These are phyloP conservation scores for Carex arenaria DNA, from an alignment of 202 grass and related monocot species.

Conservation along the genomic window DNA sequence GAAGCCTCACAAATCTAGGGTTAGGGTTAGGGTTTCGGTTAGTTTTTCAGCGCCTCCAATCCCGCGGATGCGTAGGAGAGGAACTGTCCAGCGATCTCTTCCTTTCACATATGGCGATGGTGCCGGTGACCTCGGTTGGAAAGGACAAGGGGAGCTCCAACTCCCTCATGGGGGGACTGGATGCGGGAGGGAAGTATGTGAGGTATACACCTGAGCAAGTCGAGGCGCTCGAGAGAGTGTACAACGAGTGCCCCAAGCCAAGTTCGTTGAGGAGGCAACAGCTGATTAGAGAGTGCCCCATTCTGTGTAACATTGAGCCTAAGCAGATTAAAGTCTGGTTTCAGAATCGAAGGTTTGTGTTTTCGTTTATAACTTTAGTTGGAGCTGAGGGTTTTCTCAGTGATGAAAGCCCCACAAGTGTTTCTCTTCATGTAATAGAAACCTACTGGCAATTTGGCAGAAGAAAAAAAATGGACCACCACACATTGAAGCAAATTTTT, in stretches of 20 bases:
- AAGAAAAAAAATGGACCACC: too few species aligned
- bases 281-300: slow-evolving; percentile 82
- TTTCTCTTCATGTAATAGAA: not conserved
- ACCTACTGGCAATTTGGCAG: too few species aligned
- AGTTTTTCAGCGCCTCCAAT: slow-evolving; percentile 10
- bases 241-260: slow-evolving; percentile 95
- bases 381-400: not conserved
- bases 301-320: slow-evolving; percentile 84
- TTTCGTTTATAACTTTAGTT: not conserved
- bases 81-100: not conserved
- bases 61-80: slow-evolving; percentile 11
- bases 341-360: slow-evolving; percentile 85
- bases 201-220: slow-evolving; percentile 98
- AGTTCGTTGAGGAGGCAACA: slow-evolving; percentile 88
- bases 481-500: not conserved
- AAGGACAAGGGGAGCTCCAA: not conserved
- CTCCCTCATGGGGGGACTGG: slow-evolving; percentile 30
- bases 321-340: slow-evolving; percentile 99
- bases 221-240: slow-evolving; percentile 91
- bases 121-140: not conserved
- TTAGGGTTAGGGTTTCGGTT: slow-evolving; percentile 21
- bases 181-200: slow-evolving; percentile 79
- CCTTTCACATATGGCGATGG: slow-evolving; percentile 16
- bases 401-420: not conserved
- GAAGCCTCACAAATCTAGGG: slow-evolving; percentile 13